Percentiles rank a stretch among this genome's conserved stretches.
phyloP scores from a whole-genome alignment of 2,329 filamentous ascomycete genomes.

The Colletotrichum aenigma region DNA sequence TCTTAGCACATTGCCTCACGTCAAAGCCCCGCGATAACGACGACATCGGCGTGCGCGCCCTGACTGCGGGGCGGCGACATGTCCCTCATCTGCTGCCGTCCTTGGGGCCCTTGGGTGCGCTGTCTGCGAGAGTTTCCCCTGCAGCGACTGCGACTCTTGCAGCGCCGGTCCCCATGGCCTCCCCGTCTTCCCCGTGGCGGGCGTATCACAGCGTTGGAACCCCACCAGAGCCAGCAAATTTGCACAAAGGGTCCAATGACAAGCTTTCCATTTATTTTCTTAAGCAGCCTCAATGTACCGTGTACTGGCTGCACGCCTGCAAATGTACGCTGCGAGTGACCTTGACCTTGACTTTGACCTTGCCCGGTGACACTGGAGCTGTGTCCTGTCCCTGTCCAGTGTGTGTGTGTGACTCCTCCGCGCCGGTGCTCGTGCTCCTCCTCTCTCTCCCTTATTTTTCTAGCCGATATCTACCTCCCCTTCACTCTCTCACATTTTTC shows the following conservation, averaged over 20 bases:
- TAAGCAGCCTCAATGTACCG: neutral
- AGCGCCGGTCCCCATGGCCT: neutral
- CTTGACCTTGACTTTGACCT: neutral
- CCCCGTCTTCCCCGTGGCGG: neutral
- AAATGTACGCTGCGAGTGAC: neutral
- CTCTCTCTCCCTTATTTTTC: slow-evolving; percentile 1
- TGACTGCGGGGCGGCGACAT: neutral
- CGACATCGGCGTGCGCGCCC: slow-evolving; percentile 17
- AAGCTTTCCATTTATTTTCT: slow-evolving; percentile 17
- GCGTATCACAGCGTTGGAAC: slow-evolving; percentile 1
- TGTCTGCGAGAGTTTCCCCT: slow-evolving; percentile 7
- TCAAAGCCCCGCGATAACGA: slow-evolving; percentile 16
- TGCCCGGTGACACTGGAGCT: neutral
- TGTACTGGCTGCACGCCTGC: neutral
- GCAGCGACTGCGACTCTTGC: neutral
- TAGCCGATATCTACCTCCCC: slow-evolving; percentile 9
- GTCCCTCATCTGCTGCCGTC: neutral
- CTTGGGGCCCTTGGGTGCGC: neutral
- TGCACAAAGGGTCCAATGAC: slow-evolving; percentile 19
- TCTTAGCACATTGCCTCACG: neutral
- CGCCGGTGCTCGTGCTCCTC: neutral
- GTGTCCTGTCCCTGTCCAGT: neutral
- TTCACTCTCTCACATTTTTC: slow-evolving; percentile 21
- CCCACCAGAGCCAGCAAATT: slow-evolving; percentile 2
- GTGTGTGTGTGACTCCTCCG: slow-evolving; percentile 10